Percentiles rank a stretch among this genome's conserved stretches.
Conservation (phyloP, 2,329 filamentous ascomycete genomes). For the Xylaria sp. region DNA sequence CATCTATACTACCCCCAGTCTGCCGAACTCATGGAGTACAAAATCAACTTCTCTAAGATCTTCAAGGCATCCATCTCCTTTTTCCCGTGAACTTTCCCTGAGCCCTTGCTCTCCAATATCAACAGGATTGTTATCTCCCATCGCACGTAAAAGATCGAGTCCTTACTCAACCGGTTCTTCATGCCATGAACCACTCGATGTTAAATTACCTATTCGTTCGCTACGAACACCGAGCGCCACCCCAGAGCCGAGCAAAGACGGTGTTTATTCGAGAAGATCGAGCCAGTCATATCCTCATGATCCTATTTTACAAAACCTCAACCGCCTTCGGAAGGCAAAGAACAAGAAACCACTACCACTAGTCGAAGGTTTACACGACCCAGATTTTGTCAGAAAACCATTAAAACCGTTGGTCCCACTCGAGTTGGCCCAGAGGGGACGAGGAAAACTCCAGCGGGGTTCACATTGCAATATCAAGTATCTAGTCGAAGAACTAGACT, state of each 20-base stretch:
- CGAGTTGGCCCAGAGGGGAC: constrained; percentile 26
- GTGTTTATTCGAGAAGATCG: constrained; percentile 22
- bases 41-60: constrained; percentile 28
- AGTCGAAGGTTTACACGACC: constrained; percentile 24
- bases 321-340: constrained; percentile 35
- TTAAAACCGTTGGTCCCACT: no score
- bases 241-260: constrained; percentile 36
- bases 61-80: constrained; percentile 38
- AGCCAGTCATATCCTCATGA: constrained; percentile 28
- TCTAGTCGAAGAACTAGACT: constrained; percentile 44
- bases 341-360: constrained; percentile 38
- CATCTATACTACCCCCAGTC: not conserved
- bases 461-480: constrained; percentile 49
- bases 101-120: constrained; percentile 34
- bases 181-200: no score
- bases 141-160: constrained; percentile 17
- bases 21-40: not conserved
- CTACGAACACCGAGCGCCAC: constrained; percentile 36
- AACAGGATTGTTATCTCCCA: constrained; percentile 38
- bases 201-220: not conserved
- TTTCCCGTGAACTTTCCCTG: constrained; percentile 35
- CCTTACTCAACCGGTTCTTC: not conserved
- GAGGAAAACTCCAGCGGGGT: constrained; percentile 11
- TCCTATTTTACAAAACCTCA: constrained; percentile 43
- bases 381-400: not conserved